phyloP scores from a whole-genome alignment of 2,329 filamentous ascomycete species.

The Metarhizium album region DNA sequence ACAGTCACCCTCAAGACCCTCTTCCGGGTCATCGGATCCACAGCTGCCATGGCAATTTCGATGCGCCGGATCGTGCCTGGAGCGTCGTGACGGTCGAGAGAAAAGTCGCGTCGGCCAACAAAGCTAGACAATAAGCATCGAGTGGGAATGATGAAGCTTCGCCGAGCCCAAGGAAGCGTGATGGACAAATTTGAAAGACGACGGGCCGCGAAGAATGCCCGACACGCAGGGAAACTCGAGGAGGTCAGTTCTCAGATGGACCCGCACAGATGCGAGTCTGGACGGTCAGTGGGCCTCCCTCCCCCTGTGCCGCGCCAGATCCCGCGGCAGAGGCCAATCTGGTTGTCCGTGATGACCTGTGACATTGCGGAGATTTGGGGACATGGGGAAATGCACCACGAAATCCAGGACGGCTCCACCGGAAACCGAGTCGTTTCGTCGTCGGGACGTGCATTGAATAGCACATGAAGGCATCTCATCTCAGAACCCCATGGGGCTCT shows the following conservation, averaged over 20 bases:
- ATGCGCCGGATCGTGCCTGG: neutral
- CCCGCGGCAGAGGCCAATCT: neutral
- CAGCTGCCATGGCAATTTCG: conserved; percentile 26
- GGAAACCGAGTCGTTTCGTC: too few species aligned
- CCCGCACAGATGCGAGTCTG: neutral
- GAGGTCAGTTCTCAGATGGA: neutral
- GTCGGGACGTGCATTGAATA: too few species aligned
- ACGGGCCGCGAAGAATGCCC: neutral
- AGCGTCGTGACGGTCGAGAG: neutral
- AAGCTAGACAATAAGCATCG: neutral
- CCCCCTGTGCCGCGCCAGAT: too few species aligned
- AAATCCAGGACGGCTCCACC: too few species aligned
- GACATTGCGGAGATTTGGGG: too few species aligned
- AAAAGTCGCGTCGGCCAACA: neutral
- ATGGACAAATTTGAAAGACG: neutral
- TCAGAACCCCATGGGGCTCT: too few species aligned
- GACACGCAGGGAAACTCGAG: neutral
- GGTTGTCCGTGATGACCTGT: neutral
- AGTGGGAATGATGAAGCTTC: neutral
- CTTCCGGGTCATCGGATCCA: conserved; percentile 54
- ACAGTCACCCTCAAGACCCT: conserved; percentile 80
- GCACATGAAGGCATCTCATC: too few species aligned
- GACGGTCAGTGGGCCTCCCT: neutral
- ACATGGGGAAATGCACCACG: too few species aligned
- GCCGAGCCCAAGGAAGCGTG: neutral